phyloP scores from a whole-genome alignment of 768 basidiomycete genomes.

The Trametopsis cervina region DNA sequence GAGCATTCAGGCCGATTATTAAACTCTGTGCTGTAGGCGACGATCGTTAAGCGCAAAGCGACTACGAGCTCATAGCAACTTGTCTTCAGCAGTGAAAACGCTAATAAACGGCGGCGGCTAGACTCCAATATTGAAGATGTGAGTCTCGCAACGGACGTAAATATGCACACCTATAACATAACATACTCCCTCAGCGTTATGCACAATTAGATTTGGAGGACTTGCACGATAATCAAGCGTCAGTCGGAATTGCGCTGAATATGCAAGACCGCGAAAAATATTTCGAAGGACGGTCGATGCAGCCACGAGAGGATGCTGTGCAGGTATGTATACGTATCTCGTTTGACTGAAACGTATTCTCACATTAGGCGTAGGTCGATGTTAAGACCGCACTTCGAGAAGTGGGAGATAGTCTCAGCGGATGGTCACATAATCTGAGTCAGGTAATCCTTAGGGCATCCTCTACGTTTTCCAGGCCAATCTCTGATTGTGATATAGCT shows the following conservation, averaged over 20 bases:
- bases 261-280: slow-evolving; percentile 83
- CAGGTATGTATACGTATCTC: slow-evolving; percentile 15
- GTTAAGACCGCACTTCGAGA: slow-evolving; percentile 41
- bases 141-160: slow-evolving; percentile 6
- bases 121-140: slow-evolving; percentile 37
- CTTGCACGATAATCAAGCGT: slow-evolving; percentile 60
- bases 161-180: too few relatives aligned
- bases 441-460: slow-evolving; percentile 35
- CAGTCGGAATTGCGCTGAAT: slow-evolving; percentile 70
- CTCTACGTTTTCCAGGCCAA: not conserved
- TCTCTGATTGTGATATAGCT: slow-evolving; percentile 33
- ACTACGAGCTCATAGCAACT: too few relatives aligned
- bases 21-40: slow-evolving; percentile 68
- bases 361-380: slow-evolving; percentile 28
- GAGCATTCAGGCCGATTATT: slow-evolving; percentile 91
- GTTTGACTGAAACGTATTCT: slow-evolving; percentile 22
- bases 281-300: slow-evolving; percentile 56
- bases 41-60: too few relatives aligned
- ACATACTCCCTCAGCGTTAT: slow-evolving; percentile 25
- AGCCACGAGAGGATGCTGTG: slow-evolving; percentile 12
- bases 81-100: slow-evolving; percentile 46
- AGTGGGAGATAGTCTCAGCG: slow-evolving; percentile 37
- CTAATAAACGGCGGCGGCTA: slow-evolving; percentile 55
- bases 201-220: slow-evolving; percentile 81
- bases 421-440: slow-evolving; percentile 52